phyloP scores from a whole-genome alignment of 2,329 filamentous ascomycete genomes.

The Penicillium oxalicum region DNA sequence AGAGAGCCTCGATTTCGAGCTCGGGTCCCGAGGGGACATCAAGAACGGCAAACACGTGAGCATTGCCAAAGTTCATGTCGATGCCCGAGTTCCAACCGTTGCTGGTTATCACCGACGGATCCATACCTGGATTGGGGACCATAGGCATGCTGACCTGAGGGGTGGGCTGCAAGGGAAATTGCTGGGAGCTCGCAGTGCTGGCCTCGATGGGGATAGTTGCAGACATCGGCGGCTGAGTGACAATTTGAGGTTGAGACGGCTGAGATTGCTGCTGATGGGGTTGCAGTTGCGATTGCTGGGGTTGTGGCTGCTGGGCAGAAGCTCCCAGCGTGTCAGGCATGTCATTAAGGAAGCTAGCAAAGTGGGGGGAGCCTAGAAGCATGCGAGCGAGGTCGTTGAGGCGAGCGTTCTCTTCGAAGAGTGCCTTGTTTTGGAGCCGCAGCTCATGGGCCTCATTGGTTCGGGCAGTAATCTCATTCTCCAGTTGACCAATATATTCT shows the following conservation, averaged over 20 bases:
- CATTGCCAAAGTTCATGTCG: conserved; percentile 41
- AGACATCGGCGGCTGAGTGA: conserved; percentile 37
- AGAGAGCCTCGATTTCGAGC: conserved; percentile 58
- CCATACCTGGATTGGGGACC: conserved; percentile 71
- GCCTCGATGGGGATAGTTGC: conserved; percentile 59
- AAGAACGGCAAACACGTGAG: conserved; percentile 59
- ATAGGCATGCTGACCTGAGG: conserved; percentile 67
- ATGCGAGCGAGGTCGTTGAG: conserved; percentile 72
- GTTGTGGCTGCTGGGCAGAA: conserved; percentile 32
- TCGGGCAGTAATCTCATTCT: conserved; percentile 79
- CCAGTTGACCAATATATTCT: conserved; percentile 97
- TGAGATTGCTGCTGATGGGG: conserved; percentile 28
- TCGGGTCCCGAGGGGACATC: conserved; percentile 61
- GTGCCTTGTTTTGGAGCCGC: conserved; percentile 70
- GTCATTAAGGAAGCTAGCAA: conserved; percentile 72
- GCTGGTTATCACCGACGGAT: conserved; percentile 61
- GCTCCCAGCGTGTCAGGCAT: conserved; percentile 53
- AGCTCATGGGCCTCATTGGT: conserved; percentile 77
- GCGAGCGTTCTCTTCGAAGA: conserved; percentile 80
- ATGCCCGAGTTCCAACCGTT: conserved; percentile 43
- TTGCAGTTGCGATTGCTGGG: conserved; percentile 39
- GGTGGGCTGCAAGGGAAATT: conserved; percentile 57
- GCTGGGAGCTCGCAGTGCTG: conserved; percentile 53
- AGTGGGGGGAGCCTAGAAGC: conserved; percentile 73
- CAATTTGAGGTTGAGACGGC: conserved; percentile 16